Evolutionary conservation across 805 yeast genomes (phyloP).

Genomic region (Schwanniomyces polymorphus): DNA sequence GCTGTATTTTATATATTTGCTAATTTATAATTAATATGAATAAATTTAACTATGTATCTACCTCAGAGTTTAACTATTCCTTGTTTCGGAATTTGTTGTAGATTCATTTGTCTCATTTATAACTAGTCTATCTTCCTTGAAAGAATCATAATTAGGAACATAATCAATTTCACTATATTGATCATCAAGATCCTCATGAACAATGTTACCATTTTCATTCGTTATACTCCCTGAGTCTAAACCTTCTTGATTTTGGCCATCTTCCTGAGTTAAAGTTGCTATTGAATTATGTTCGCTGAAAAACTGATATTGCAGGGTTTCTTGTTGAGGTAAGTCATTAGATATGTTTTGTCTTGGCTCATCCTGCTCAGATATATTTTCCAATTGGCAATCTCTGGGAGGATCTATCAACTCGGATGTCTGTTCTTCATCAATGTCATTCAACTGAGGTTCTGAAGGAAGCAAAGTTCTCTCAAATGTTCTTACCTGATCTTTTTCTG

Average conservation of each 20-base stretch:
- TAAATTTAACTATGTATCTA: too few relatives aligned
- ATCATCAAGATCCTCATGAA: constrained; percentile 5
- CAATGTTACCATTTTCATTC: neutral
- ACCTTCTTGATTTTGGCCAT: constrained; percentile 9
- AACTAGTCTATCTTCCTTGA: constrained; percentile 25
- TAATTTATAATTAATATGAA: neutral
- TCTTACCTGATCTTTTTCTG: constrained; percentile 60
- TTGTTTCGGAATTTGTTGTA: neutral
- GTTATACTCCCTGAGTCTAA: constrained; percentile 12
- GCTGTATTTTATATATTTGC: neutral
- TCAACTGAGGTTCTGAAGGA: constrained; percentile 53
- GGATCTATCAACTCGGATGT: neutral
- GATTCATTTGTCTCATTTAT: neutral
- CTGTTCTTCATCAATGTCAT: constrained; percentile 4
- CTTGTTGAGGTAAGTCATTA: neutral
- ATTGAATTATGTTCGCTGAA: constrained; percentile 8
- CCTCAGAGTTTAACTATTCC: neutral
- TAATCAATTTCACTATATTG: constrained; percentile 23
- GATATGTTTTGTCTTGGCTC: neutral
- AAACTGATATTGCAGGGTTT: constrained; percentile 6
- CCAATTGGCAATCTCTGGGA: neutral
- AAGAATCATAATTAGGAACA: constrained; percentile 34
- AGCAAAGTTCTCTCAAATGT: constrained; percentile 57
- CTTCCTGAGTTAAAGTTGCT: neutral
- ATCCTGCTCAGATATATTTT: constrained; percentile 2